phyloP scores from a whole-genome alignment of 78 protist species.

The Dictyostelium brefeldianum region DNA sequence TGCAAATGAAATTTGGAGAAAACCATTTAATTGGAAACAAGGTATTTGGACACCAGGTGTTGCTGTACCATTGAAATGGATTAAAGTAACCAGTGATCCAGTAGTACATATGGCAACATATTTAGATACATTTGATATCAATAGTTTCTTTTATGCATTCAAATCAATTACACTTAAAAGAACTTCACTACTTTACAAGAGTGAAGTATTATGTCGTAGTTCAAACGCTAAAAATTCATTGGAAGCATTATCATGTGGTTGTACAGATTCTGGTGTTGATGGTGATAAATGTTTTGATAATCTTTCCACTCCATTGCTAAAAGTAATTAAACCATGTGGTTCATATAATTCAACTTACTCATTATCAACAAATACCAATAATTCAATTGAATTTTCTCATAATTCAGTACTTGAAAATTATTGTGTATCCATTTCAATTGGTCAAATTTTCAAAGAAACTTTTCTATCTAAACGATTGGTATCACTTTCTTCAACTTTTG shows the following conservation, averaged over 20 bases:
- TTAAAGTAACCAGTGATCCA: background rate
- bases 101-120: background rate
- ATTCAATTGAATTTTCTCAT: background rate
- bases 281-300: background rate
- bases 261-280: background rate
- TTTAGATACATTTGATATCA: background rate
- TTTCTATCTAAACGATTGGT: slow-evolving; percentile 14
- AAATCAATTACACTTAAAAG: background rate
- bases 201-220: slow-evolving; percentile 36
- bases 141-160: background rate
- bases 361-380: background rate
- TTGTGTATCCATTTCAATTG: slow-evolving; percentile 27
- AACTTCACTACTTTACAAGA: background rate
- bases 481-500: slow-evolving; percentile 35
- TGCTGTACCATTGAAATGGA: slow-evolving; percentile 25
- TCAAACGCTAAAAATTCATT: slow-evolving; percentile 22
- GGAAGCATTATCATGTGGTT: slow-evolving; percentile 24
- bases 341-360: background rate
- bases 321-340: slow-evolving; percentile 32
- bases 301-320: background rate
- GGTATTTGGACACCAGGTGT: slow-evolving; percentile 14
- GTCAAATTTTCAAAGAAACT: slow-evolving; percentile 10
- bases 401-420: background rate
- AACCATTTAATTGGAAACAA: slow-evolving; percentile 19
- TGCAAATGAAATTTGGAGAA: slow-evolving; percentile 31